Evolutionary conservation across 805 yeast genomes (phyloP).

Genomic region (Kluyveromyces nonfermentans): DNA sequence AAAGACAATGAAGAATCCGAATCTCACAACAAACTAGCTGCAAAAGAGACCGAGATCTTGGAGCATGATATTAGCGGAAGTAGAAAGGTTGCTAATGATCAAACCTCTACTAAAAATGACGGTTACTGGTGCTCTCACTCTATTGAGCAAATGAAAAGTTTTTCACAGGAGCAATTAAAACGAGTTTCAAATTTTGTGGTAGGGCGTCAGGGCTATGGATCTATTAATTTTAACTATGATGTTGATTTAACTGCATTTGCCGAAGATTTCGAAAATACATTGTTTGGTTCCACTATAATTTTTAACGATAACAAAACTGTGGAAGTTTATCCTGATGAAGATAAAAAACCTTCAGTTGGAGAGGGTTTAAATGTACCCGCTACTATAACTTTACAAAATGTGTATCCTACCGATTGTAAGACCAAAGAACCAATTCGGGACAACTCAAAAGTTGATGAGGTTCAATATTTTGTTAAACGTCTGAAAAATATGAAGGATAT

Average conservation of each 20-base stretch:
- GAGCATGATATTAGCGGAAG: too few species aligned
- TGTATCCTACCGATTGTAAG: conserved; percentile 38
- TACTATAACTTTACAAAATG: conserved; percentile 53
- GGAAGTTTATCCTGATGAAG: conserved; percentile 52
- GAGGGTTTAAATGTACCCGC: conserved; percentile 71
- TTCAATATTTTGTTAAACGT: conserved; percentile 39
- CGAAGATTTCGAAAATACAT: conserved; percentile 26
- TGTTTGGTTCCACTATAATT: conserved; percentile 36
- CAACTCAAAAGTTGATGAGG: conserved; percentile 32
- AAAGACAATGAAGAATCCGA: not conserved
- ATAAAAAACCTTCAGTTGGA: conserved; percentile 50
- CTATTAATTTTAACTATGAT: conserved; percentile 53
- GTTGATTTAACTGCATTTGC: conserved; percentile 57
- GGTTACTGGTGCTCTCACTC: conserved; percentile 74
- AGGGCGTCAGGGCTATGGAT: conserved; percentile 62
- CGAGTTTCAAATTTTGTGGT: conserved; percentile 54
- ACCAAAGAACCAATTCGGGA: conserved; percentile 21
- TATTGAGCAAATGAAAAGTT: conserved; percentile 36
- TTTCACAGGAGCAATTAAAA: conserved; percentile 40
- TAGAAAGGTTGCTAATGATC: too few species aligned
- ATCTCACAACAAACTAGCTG: not conserved
- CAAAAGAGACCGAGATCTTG: conserved; percentile 1
- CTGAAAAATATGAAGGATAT: conserved; percentile 54
- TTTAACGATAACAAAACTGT: conserved; percentile 43
- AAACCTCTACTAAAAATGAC: not conserved